Evolutionary conservation across 306 rosid species (phyloP).

Genomic region (Vicia faba): DNA sequence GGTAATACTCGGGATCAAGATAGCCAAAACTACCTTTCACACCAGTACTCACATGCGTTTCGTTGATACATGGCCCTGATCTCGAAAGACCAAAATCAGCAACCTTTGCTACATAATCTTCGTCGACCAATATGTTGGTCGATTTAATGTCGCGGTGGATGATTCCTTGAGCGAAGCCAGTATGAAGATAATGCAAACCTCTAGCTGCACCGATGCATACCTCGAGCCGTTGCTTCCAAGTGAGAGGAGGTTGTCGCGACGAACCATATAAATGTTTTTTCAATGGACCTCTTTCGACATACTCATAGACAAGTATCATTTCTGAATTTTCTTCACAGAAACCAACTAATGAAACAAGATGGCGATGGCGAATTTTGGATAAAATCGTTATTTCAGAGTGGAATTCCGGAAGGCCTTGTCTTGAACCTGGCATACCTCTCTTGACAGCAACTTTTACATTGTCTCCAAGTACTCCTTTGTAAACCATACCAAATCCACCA

Average conservation of each 20-base stretch:
- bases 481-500: conserved; percentile 96
- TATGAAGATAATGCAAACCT: conserved; percentile 97
- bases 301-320: conserved; percentile 95
- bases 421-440: conserved; percentile 94
- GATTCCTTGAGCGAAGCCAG: conserved; percentile 94
- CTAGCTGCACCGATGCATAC: conserved; percentile 96
- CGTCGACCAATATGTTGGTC: conserved; percentile 88
- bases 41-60: conserved; percentile 94
- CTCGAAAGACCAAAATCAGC: conserved; percentile 99
- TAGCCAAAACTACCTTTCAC: conserved; percentile 97
- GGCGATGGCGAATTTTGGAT: conserved; percentile 89
- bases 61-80: conserved; percentile 84
- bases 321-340: conserved; percentile 93
- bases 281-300: conserved; percentile 85
- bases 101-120: conserved; percentile 85
- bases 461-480: conserved; percentile 73
- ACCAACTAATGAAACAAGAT: conserved; percentile 93
- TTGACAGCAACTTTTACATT: conserved; percentile 87
- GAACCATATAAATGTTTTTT: conserved; percentile 82
- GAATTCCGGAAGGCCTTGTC: conserved; percentile 99
- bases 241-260: conserved; percentile 51
- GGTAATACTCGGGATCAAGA: conserved; percentile 93
- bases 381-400: conserved; percentile 83
- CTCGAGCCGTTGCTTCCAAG: conserved; percentile 95
- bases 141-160: conserved; percentile 99